Evolutionary conservation across 257 asterid genomes (phyloP).

Genomic region (Voacanga thouarsii): DNA sequence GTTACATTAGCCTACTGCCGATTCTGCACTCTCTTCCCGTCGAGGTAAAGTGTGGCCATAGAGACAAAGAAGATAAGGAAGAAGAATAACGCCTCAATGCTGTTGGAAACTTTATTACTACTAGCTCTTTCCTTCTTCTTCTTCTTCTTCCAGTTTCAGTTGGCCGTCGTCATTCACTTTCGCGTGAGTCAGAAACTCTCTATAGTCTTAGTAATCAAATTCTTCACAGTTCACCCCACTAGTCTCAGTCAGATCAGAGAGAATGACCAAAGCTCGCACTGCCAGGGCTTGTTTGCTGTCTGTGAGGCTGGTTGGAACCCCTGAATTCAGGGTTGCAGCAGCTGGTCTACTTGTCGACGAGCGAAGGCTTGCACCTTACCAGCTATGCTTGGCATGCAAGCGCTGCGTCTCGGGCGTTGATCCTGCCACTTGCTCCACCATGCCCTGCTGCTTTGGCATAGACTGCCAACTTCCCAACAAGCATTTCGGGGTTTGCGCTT

Average conservation of each 20-base stretch:
- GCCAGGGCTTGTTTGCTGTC: too few relatives aligned
- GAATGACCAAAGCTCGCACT: too few relatives aligned
- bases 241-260: too few relatives aligned
- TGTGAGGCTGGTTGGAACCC: too few relatives aligned
- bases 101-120: background rate
- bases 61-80: background rate
- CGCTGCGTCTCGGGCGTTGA: background rate
- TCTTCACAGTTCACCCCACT: too few relatives aligned
- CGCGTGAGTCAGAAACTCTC: background rate
- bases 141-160: background rate
- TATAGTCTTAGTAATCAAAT: too few relatives aligned
- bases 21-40: background rate
- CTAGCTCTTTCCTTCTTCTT: background rate
- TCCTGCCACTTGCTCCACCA: background rate
- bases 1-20: too few relatives aligned
- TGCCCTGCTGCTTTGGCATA: conserved; percentile 27
- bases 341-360: too few relatives aligned
- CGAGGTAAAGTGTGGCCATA: background rate
- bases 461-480: conserved; percentile 21
- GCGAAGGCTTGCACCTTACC: background rate
- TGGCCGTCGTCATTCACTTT: background rate
- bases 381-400: background rate
- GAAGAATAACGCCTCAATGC: background rate
- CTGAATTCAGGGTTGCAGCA: background rate
- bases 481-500: conserved; percentile 30